Percentiles rank a stretch among this genome's conserved stretches.
Conservation (phyloP, 148 eudicot genomes). For the Heliosperma pusillum region DNA sequence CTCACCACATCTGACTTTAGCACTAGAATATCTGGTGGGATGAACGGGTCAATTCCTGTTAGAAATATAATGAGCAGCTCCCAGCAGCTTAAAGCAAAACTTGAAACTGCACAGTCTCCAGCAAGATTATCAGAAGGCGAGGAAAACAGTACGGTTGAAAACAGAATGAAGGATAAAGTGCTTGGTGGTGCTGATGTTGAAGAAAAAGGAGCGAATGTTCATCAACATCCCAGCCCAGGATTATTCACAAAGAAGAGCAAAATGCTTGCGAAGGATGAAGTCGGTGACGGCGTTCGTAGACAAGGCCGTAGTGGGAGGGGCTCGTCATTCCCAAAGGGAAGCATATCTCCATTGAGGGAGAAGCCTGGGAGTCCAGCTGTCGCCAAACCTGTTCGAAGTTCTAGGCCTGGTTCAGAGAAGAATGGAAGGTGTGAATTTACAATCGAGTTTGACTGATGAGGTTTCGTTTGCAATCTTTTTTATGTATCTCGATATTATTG, state of each 20-base stretch:
- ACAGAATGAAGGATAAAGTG: conserved; percentile 50
- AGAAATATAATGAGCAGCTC: conserved; percentile 42
- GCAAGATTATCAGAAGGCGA: conserved; percentile 76
- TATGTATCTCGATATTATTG: not conserved
- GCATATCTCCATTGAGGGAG: conserved; percentile 57
- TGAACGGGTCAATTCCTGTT: conserved; percentile 43
- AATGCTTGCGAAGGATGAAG: conserved; percentile 51
- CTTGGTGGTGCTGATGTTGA: conserved; percentile 40
- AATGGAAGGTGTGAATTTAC: conserved; percentile 56
- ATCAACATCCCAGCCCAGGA: conserved; percentile 44
- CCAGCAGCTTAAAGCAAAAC: conserved; percentile 51
- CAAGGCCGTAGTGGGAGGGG: conserved; percentile 84
- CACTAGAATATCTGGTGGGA: conserved; percentile 43
- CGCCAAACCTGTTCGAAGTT: conserved; percentile 54
- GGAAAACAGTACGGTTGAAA: conserved; percentile 60
- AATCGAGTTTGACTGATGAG: conserved; percentile 1
- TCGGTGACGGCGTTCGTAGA: conserved; percentile 62
- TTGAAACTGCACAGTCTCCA: conserved; percentile 61
- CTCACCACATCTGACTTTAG: conserved; percentile 61
- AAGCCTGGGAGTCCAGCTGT: conserved; percentile 55
- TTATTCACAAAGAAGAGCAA: conserved; percentile 58
- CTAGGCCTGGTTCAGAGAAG: conserved; percentile 73
- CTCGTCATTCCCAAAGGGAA: conserved; percentile 51
- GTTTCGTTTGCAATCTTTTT: not conserved
- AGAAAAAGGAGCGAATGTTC: conserved; percentile 46